Conservation (phyloP, 192 early-diverging fungal genomes). For the Neocallimastix lanati region DNA sequence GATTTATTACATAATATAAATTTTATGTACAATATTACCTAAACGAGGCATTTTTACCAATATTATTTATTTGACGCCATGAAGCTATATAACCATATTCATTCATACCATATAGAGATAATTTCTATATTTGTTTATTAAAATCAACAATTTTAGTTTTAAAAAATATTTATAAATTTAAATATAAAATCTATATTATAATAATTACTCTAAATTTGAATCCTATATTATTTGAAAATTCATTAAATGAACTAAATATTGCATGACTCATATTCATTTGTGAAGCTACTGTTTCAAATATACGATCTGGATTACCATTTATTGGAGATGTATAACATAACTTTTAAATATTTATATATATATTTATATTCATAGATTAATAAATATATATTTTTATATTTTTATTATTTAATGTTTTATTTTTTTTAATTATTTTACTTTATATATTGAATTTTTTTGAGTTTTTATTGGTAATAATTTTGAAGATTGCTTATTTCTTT, state of each 20-base stretch:
- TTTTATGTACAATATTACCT: conserved; percentile 8
- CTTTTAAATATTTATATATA: neutral
- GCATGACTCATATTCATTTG: neutral
- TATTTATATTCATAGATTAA: no score
- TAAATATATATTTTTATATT: no score
- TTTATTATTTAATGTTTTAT: neutral
- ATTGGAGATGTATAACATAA: neutral
- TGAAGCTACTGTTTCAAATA: neutral
- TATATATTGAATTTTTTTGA: neutral
- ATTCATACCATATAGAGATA: conserved; percentile 14
- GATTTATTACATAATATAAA: neutral
- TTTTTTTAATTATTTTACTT: neutral
- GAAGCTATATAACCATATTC: conserved; percentile 45
- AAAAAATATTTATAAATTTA: no score
- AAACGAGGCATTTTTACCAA: conserved; percentile 34
- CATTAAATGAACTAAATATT: neutral
- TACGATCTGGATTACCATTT: neutral
- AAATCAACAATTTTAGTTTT: no score
- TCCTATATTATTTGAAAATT: neutral
- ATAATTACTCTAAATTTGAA: neutral
- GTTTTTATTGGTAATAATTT: neutral
- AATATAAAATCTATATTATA: no score
- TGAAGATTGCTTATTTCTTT: neutral
- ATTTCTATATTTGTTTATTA: neutral
- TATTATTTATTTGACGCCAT: conserved; percentile 60